Base-by-base conservation (phyloP, 768 basidiomycete species). In the Trametes sanguinea region DNA sequence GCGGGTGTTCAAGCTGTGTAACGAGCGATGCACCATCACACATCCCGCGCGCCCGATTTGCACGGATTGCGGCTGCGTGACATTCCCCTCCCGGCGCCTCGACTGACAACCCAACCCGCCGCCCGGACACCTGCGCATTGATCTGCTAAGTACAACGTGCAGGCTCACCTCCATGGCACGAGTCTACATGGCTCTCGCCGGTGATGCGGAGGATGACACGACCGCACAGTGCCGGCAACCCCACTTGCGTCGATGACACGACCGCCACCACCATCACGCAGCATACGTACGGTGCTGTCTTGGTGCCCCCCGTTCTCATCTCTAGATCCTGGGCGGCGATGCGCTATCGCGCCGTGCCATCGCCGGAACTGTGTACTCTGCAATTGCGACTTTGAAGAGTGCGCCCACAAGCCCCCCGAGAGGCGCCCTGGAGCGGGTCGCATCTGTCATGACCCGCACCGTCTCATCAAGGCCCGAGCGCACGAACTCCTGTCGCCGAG, bases 191-290 rank as follows among this genome's bases (percentile, higher is more conserved):
- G 37, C 54, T 44, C 45, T 37, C 16, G 6, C 56, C 48, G 57
- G 30, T 43, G 57, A 58, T 58, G 48, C 57, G 57, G 57, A 43
- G n/a, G 39, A 33, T 58, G 57, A 51, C 57, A 58, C 46, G 35
- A 6, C 11, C 35, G n/a, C 4, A 16, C 29, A 10, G 48, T 58
- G 48, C 57, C 57, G 57, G 48, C 57, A 58, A 44, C 32, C 57
- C n/a, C 27, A 27, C 55, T 56, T 37, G 6, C 35, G 22, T 22
- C 22, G 22, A 22, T 22, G 22, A 22, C 22, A 22, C 22, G 22
- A 22, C 35, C 35, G 35, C 6, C 35, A 37, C 57, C 48, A 51
- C 57, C 57, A 57, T 50, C 56, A 57, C 46, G 47, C 46, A 46
- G 29, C 32, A 14, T 16, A 29, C 30, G 29, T 30, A 10, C 54